Conservation (phyloP, 306 rosid genomes). For the Glycine latifolia region DNA sequence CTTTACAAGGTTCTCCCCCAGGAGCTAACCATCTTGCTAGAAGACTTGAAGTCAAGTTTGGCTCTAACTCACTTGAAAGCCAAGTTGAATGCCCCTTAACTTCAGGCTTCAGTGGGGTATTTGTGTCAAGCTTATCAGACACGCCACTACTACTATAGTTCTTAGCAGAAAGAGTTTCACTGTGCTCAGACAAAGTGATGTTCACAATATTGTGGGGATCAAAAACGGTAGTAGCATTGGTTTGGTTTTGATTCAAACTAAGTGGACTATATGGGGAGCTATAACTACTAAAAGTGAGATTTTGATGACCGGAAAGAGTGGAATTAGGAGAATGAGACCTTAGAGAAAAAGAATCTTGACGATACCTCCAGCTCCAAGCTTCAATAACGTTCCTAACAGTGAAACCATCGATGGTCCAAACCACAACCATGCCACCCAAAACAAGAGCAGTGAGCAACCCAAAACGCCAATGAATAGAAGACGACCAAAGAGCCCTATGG, state of each 20-base stretch:
- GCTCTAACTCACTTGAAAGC: constrained; percentile 72
- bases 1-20: constrained; percentile 79
- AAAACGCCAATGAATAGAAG: constrained; percentile 63
- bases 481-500: constrained; percentile 50
- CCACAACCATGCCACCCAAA: constrained; percentile 61
- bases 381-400: constrained; percentile 59
- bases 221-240: constrained; percentile 48
- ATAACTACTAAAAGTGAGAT: background rate
- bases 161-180: constrained; percentile 42
- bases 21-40: constrained; percentile 73
- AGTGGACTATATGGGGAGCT: constrained; percentile 23
- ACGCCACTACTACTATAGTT: constrained; percentile 38
- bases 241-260: constrained; percentile 47
- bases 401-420: constrained; percentile 78
- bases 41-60: constrained; percentile 67
- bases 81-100: constrained; percentile 52
- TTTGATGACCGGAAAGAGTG: constrained; percentile 49
- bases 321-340: constrained; percentile 53
- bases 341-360: constrained; percentile 52
- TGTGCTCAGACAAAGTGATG: constrained; percentile 31
- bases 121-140: constrained; percentile 32
- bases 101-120: constrained; percentile 22
- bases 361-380: constrained; percentile 66
- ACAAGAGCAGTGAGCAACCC: constrained; percentile 64
- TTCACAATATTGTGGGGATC: constrained; percentile 42